phyloP scores from a whole-genome alignment of 75 land plant species.

The Picea sitchensis region DNA sequence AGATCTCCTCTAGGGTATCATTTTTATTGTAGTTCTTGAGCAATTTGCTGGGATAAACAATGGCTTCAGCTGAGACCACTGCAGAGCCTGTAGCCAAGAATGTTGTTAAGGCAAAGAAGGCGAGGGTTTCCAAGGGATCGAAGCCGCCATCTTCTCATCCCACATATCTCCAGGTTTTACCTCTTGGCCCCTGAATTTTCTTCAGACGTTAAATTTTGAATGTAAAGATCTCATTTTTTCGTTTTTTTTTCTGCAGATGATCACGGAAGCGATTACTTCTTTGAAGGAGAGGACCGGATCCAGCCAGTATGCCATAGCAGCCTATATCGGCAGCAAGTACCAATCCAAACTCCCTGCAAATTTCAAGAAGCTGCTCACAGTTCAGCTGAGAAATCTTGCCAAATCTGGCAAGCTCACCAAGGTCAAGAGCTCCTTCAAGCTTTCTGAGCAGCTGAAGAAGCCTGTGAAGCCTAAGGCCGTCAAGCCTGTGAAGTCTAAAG shows the following conservation, averaged over 20 bases:
- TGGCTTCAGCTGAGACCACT: background rate
- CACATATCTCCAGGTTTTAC: slow-evolving; percentile 47
- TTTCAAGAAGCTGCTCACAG: slow-evolving; percentile 61
- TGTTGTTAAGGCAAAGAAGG: slow-evolving; percentile 12
- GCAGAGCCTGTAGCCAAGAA: slow-evolving; percentile 11
- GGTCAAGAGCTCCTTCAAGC: slow-evolving; percentile 79
- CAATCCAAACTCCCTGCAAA: slow-evolving; percentile 47
- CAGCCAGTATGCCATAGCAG: slow-evolving; percentile 77
- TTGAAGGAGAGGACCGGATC: slow-evolving; percentile 82
- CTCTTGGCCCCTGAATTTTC: background rate
- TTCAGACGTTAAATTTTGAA: background rate
- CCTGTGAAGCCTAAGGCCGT: slow-evolving; percentile 14
- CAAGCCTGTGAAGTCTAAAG: slow-evolving; percentile 12
- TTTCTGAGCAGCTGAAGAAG: slow-evolving; percentile 35
- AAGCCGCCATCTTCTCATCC: slow-evolving; percentile 59
- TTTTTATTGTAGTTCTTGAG: too few relatives aligned
- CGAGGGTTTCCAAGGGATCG: slow-evolving; percentile 20
- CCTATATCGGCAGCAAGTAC: slow-evolving; percentile 71
- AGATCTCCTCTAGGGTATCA: background rate
- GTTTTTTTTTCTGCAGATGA: slow-evolving; percentile 42
- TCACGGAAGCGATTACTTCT: slow-evolving; percentile 62
- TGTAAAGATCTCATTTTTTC: background rate
- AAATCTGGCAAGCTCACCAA: slow-evolving; percentile 58
- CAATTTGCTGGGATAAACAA: too few relatives aligned
- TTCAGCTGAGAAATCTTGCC: slow-evolving; percentile 62